Percentiles rank a stretch among this genome's conserved stretches.
Conservation (phyloP, 768 basidiomycete species). For the Hygrocybe coccinea region DNA sequence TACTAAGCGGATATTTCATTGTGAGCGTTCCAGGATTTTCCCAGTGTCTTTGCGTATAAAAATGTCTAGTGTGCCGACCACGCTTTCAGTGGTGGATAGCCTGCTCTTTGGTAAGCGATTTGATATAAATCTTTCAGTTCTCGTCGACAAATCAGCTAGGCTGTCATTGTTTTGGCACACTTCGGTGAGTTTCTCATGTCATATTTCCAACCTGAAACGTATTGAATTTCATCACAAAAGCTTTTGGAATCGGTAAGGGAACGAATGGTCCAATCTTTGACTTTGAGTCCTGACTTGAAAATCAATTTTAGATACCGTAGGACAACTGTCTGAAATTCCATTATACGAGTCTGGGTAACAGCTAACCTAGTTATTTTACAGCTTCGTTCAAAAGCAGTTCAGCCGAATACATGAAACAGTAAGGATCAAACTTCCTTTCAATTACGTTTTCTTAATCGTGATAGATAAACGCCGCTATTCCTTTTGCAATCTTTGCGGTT, state of each 20-base stretch:
- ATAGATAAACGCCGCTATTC: constrained; percentile 36
- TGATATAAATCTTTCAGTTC: too few species aligned
- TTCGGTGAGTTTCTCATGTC: too few species aligned
- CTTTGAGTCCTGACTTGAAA: too few species aligned
- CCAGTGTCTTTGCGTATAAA: neutral
- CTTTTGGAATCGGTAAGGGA: too few species aligned
- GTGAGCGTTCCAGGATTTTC: constrained; percentile 23
- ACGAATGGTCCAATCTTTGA: too few species aligned
- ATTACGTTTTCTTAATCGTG: neutral
- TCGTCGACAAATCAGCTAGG: too few species aligned
- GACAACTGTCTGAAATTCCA: too few species aligned
- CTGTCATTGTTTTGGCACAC: too few species aligned
- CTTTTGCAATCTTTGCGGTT: constrained; percentile 43
- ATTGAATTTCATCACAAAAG: too few species aligned
- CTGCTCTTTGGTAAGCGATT: constrained; percentile 25
- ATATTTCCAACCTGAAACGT: too few species aligned
- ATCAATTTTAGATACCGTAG: too few species aligned
- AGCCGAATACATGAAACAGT: constrained; percentile 33
- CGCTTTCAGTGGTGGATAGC: constrained; percentile 35
- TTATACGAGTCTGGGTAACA: too few species aligned
- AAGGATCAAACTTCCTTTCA: constrained; percentile 10
- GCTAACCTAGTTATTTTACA: constrained; percentile 9
- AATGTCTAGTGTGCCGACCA: constrained; percentile 30
- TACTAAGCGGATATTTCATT: constrained; percentile 34
- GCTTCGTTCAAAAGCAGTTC: constrained; percentile 38